Evolutionary conservation across 768 basidiomycete species (phyloP).

Genomic region (Leucosporidium yakuticum): DNA sequence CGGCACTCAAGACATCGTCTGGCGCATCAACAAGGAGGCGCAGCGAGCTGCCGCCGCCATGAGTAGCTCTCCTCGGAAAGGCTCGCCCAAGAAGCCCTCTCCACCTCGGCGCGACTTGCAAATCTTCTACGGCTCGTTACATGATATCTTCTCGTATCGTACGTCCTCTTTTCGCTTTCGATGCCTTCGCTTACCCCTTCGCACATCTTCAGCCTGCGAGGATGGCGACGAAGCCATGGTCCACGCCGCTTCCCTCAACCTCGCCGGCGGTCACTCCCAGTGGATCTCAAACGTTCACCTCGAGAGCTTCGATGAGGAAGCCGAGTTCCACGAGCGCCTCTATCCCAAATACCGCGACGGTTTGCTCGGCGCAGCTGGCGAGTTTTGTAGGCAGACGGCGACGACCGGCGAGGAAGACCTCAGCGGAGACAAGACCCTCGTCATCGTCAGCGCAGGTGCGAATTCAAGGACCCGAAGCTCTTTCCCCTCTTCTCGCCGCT

Average conservation of each 20-base stretch:
- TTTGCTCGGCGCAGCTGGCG: conserved; percentile 61
- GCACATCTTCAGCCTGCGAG: conserved; percentile 44
- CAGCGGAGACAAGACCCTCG: conserved; percentile 56
- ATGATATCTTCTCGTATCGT: conserved; percentile 62
- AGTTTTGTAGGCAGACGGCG: conserved; percentile 62
- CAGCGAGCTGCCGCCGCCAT: conserved; percentile 42
- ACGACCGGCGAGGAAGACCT: conserved; percentile 20
- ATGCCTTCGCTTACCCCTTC: background rate
- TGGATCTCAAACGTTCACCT: conserved; percentile 82
- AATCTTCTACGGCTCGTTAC: conserved; percentile 85
- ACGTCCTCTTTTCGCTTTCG: background rate
- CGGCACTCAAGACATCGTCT: conserved; percentile 84
- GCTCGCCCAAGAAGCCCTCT: conserved; percentile 42
- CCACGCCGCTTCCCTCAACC: conserved; percentile 77
- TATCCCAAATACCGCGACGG: conserved; percentile 61
- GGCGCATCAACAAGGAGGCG: conserved; percentile 64
- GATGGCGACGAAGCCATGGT: conserved; percentile 73
- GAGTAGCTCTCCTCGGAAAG: conserved; percentile 21
- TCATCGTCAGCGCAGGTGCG: conserved; percentile 71
- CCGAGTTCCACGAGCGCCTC: conserved; percentile 67
- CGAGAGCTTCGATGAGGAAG: conserved; percentile 61
- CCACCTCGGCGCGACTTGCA: conserved; percentile 45
- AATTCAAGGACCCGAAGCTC: background rate
- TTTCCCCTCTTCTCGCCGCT: background rate
- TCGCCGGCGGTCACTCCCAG: conserved; percentile 76